Evolutionary conservation across 495 filamentous ascomycete species (phyloP).

Genomic region (Hypomontagnella submonticulosa): DNA sequence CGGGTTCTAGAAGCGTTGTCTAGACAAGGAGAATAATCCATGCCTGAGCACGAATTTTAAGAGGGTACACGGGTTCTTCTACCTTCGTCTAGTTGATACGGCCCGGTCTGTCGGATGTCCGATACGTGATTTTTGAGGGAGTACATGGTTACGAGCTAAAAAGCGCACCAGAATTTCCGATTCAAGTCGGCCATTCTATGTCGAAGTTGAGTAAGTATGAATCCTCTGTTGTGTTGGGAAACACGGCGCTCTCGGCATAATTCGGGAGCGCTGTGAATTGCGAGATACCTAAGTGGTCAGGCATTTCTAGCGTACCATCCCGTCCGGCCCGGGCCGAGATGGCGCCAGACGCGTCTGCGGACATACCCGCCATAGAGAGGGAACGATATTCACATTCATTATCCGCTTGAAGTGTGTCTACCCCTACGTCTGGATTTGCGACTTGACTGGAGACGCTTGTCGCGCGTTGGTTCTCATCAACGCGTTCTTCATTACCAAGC

Average conservation of each 20-base stretch:
- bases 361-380: slow-evolving; percentile 4
- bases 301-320: not conserved
- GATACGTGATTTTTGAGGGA: not conserved
- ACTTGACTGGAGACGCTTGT: not conserved
- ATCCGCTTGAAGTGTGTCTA: not conserved
- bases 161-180: not conserved
- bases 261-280: slow-evolving; percentile 15
- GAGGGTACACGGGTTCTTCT: too few species aligned
- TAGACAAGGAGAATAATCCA: too few species aligned
- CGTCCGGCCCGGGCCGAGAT: slow-evolving; percentile 4
- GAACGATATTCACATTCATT: not conserved
- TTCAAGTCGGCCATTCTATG: slow-evolving; percentile 29
- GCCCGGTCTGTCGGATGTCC: not conserved
- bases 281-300: slow-evolving; percentile 10
- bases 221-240: slow-evolving; percentile 3
- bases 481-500: not conserved
- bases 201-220: slow-evolving; percentile 28
- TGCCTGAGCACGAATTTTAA: too few species aligned
- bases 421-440: not conserved
- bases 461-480: not conserved
- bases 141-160: not conserved
- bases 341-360: not conserved
- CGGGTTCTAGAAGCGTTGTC: too few species aligned
- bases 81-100: too few species aligned
- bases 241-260: not conserved